These are phyloP conservation scores for Grifola frondosa DNA, from an alignment of 1,284 basidiomycete genomes.

Conservation along the genomic window DNA sequence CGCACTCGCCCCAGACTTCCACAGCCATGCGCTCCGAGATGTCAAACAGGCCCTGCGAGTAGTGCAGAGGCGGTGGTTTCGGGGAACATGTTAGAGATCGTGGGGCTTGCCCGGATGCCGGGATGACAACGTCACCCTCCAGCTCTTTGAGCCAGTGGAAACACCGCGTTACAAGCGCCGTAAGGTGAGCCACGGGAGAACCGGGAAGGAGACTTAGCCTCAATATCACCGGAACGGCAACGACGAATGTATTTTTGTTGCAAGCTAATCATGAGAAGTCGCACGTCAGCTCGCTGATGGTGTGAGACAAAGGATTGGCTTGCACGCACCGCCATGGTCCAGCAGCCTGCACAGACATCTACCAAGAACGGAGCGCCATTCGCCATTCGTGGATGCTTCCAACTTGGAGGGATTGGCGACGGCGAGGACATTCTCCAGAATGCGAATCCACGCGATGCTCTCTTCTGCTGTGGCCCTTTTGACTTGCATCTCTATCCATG, in stretches of 20 bases:
- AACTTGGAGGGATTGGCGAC: conserved; percentile 48
- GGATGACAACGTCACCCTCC: conserved; percentile 33
- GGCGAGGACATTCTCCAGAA: conserved; percentile 68
- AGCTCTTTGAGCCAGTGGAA: conserved; percentile 35
- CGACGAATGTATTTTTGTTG: conserved; percentile 25
- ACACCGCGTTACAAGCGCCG: conserved; percentile 35
- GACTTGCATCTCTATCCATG: conserved; percentile 81
- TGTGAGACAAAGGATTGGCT: background rate
- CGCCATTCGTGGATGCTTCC: conserved; percentile 48
- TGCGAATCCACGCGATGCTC: conserved; percentile 60
- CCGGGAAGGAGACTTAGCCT: conserved; percentile 41
- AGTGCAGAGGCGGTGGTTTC: conserved; percentile 34
- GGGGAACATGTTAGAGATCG: background rate
- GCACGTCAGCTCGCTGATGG: background rate
- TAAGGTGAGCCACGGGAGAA: conserved; percentile 25
- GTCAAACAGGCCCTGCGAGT: conserved; percentile 41
- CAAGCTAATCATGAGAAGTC: conserved; percentile 24
- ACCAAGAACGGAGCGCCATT: conserved; percentile 55
- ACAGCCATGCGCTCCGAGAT: conserved; percentile 26
- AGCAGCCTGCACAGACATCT: conserved; percentile 51
- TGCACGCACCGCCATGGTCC: conserved; percentile 25
- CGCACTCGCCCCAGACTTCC: conserved; percentile 49
- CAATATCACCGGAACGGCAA: conserved; percentile 39
- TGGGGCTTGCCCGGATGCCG: conserved; percentile 4
- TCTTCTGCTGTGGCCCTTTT: conserved; percentile 41